Evolutionary conservation across 768 basidiomycete genomes (phyloP).

Genomic region (Serendipita sp.): DNA sequence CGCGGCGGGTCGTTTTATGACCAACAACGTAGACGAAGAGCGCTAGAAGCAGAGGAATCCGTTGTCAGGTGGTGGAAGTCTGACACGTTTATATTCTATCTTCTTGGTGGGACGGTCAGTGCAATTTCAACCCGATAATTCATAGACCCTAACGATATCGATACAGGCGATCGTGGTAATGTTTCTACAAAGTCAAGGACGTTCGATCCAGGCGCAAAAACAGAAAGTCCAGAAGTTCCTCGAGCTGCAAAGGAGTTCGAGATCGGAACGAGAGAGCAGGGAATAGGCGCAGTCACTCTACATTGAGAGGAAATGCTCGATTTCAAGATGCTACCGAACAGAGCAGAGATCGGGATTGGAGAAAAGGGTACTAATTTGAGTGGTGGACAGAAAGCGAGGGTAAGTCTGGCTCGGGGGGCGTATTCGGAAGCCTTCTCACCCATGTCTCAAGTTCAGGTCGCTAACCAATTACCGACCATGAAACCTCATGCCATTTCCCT

Average conservation of each 20-base stretch:
- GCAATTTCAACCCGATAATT: neutral
- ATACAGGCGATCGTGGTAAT: neutral
- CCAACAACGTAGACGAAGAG: neutral
- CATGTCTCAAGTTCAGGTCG: too few species aligned
- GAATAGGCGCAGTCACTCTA: neutral
- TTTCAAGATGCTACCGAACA: constrained; percentile 51
- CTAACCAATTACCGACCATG: too few species aligned
- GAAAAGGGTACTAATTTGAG: constrained; percentile 63
- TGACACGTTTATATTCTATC: neutral
- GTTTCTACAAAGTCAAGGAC: neutral
- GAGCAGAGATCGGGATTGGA: constrained; percentile 55
- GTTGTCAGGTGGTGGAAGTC: neutral
- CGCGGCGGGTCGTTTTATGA: neutral
- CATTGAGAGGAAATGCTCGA: too few species aligned
- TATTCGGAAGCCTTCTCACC: constrained; percentile 60
- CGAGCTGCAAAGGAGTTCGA: neutral
- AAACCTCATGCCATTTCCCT: too few species aligned
- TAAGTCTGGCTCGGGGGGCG: constrained; percentile 60
- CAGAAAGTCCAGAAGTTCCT: neutral
- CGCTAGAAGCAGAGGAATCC: neutral
- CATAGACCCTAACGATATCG: neutral
- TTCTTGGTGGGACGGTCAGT: neutral
- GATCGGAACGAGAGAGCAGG: neutral
- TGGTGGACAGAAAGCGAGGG: constrained; percentile 46
- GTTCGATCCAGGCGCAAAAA: neutral